These are phyloP conservation scores for Fusarium tuaranense DNA, from an alignment of 2,329 filamentous ascomycete genomes.

Conservation along the genomic window DNA sequence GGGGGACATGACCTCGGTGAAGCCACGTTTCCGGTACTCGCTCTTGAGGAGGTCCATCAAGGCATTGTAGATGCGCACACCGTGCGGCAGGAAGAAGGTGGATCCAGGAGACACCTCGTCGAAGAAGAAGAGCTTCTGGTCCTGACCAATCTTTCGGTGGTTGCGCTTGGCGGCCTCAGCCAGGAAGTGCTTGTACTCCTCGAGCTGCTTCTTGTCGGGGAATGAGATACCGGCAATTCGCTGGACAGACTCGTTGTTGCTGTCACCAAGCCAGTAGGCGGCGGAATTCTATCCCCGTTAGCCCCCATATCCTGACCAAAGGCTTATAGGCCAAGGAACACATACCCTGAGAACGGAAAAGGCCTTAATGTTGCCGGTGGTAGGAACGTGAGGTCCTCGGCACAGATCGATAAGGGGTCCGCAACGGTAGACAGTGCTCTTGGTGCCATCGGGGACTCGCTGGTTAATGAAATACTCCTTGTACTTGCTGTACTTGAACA, in stretches of 20 bases:
- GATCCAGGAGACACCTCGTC: conserved; percentile 93
- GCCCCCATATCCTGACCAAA: not conserved
- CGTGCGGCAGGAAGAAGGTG: conserved; percentile 91
- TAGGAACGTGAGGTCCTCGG: conserved; percentile 90
- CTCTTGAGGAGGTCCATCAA: conserved; percentile 83
- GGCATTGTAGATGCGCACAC: conserved; percentile 92
- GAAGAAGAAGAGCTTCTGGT: conserved; percentile 99
- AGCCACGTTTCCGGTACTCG: conserved; percentile 93
- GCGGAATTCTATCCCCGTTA: conserved; percentile 67
- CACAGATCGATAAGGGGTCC: conserved; percentile 96
- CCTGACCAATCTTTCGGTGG: conserved; percentile 91
- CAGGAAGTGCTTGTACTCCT: conserved; percentile 93
- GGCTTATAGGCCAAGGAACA: not conserved
- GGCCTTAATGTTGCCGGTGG: conserved; percentile 93
- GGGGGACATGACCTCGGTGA: conserved; percentile 94
- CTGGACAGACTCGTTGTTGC: conserved; percentile 93
- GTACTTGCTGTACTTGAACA: conserved; percentile 98
- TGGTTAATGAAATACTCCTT: conserved; percentile 93
- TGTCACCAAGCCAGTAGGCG: conserved; percentile 94
- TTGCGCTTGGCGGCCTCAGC: conserved; percentile 99
- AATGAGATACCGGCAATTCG: conserved; percentile 96
- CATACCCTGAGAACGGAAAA: conserved; percentile 87
- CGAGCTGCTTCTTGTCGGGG: conserved; percentile 94
- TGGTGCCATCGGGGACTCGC: conserved; percentile 81
- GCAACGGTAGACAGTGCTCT: conserved; percentile 93